Percentiles rank a stretch among this genome's conserved stretches.
Evolutionary conservation across 805 yeast genomes (phyloP).

Genomic region (Candida caryicola): DNA sequence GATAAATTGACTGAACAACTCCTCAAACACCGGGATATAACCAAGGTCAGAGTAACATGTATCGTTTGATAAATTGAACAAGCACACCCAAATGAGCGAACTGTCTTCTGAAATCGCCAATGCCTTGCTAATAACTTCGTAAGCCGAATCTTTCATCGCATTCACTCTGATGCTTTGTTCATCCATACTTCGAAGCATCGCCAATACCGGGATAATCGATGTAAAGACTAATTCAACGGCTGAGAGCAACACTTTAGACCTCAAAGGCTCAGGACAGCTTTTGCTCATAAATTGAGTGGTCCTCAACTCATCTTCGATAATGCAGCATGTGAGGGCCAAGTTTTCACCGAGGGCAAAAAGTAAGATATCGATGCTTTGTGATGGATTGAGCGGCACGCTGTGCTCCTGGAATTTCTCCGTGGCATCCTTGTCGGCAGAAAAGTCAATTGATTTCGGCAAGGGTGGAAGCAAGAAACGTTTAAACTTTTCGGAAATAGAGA

Average conservation of each 20-base stretch:
- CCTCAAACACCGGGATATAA: conserved; percentile 16
- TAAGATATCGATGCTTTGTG: conserved; percentile 6
- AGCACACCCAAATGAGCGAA: conserved; percentile 25
- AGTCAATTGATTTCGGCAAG: conserved; percentile 24
- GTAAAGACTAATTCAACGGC: conserved; percentile 16
- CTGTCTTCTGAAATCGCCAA: conserved; percentile 7
- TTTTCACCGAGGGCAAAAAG: conserved; percentile 7
- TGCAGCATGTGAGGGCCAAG: conserved; percentile 8
- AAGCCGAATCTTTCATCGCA: conserved; percentile 3
- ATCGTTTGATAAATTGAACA: conserved; percentile 30
- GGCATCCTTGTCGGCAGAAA: conserved; percentile 6
- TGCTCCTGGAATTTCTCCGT: conserved; percentile 8
- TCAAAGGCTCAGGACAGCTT: conserved; percentile 3
- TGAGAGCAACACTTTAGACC: conserved; percentile 12
- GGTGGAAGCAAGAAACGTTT: conserved; percentile 26
- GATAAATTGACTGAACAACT: conserved; percentile 18
- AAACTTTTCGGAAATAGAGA: conserved; percentile 13
- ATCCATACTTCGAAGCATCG: conserved; percentile 5
- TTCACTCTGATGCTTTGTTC: conserved; percentile 2
- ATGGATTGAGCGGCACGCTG: conserved; percentile 1
- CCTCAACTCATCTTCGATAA: conserved; percentile 16
- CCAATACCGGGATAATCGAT: conserved; percentile 15
- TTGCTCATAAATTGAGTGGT: conserved; percentile 9
- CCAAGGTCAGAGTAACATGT: conserved; percentile 27
- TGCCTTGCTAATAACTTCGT: conserved; percentile 7